Percentiles rank a stretch among this genome's conserved stretches.
phyloP scores from a whole-genome alignment of 306 rosid species.

The Rosa multiflora region DNA sequence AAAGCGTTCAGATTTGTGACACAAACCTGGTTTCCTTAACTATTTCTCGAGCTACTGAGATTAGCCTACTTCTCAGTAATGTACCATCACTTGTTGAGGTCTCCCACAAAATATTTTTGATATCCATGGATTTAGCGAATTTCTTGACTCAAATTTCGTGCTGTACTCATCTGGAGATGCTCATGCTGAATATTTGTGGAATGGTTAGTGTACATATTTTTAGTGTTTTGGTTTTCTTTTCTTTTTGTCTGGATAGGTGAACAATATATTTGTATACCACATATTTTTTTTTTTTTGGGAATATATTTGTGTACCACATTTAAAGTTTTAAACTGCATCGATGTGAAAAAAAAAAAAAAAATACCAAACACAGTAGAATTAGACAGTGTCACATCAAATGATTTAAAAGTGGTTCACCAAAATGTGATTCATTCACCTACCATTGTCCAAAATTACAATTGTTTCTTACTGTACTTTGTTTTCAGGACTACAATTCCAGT shows the following conservation, averaged over 20 bases:
- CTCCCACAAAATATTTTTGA: background rate
- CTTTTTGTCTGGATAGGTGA: no score
- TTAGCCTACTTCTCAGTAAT: background rate
- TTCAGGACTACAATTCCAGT: background rate
- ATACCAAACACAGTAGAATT: background rate
- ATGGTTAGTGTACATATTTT: background rate
- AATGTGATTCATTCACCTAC: background rate
- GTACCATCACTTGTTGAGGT: background rate
- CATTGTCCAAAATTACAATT: background rate
- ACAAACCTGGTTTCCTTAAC: background rate
- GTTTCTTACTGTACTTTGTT: background rate
- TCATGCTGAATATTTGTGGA: background rate
- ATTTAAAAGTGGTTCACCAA: background rate
- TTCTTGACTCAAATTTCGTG: background rate
- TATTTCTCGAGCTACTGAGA: background rate
- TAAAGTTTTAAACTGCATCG: no score
- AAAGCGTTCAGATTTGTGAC: background rate
- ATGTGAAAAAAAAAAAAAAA: no score
- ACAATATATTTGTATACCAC: no score
- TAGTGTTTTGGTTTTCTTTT: background rate
- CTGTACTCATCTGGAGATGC: background rate
- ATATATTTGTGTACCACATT: no score
- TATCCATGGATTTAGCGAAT: background rate
- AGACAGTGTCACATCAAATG: background rate
- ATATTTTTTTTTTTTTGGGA: no score